Evolutionary conservation across 139 green algal species (phyloP).

Genomic region (Ulvella scutata): DNA sequence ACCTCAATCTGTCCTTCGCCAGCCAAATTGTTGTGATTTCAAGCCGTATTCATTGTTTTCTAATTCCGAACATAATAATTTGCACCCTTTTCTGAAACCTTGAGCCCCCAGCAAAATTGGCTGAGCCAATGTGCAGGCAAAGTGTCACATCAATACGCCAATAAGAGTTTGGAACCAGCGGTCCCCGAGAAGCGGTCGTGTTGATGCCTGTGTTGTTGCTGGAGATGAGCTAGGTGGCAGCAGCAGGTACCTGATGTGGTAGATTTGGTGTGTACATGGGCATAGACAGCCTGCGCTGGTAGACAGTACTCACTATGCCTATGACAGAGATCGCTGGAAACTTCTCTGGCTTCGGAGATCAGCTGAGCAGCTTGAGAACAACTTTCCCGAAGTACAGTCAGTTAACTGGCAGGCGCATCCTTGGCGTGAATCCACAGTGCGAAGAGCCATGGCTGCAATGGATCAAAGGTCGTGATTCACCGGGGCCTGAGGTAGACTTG

Average conservation of each 20-base stretch:
- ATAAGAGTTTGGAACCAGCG: neutral
- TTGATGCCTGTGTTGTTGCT: neutral
- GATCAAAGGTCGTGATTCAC: neutral
- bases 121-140: too few species aligned
- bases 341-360: neutral
- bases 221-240: neutral
- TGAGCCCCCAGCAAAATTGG: too few species aligned
- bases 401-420: neutral
- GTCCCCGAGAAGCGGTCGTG: neutral
- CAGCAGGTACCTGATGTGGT: neutral
- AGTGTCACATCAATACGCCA: too few species aligned
- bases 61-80: too few species aligned
- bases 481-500: neutral
- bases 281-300: neutral
- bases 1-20: too few species aligned
- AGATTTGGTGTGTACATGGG: neutral
- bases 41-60: too few species aligned
- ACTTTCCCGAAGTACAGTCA: neutral
- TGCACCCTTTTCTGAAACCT: too few species aligned
- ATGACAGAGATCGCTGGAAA: neutral
- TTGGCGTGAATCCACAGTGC: neutral
- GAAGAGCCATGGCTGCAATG: neutral
- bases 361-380: neutral
- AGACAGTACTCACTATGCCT: neutral
- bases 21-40: too few species aligned